Evolutionary conservation across 306 rosid species (phyloP).

Genomic region (Albizia julibrissin): DNA sequence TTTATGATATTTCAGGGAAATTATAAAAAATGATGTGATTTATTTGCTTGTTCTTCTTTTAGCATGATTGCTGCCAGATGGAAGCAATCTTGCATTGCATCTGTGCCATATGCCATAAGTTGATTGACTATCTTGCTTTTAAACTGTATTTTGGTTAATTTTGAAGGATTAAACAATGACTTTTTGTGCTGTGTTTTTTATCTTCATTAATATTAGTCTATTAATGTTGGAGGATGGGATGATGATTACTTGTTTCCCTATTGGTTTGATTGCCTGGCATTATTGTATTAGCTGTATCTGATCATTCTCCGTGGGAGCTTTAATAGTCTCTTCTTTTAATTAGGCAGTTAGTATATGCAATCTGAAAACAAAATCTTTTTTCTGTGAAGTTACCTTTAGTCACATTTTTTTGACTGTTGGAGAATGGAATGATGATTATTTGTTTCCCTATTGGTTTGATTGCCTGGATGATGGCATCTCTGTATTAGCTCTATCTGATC

Average conservation of each 20-base stretch:
- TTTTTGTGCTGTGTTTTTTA: neutral
- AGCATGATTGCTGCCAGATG: slow-evolving; percentile 40
- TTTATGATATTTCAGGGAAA: neutral
- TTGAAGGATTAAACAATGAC: neutral
- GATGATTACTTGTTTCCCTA: slow-evolving; percentile 37
- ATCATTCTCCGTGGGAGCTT: neutral
- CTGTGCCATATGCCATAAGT: neutral
- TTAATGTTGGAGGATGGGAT: slow-evolving; percentile 34
- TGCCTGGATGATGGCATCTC: slow-evolving; percentile 39
- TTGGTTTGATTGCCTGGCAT: slow-evolving; percentile 48
- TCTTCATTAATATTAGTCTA: neutral
- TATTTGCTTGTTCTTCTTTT: slow-evolving; percentile 32
- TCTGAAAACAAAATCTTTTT: neutral
- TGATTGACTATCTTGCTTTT: neutral
- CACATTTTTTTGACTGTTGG: neutral
- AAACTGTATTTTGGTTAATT: neutral
- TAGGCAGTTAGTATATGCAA: neutral
- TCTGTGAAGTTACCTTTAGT: neutral
- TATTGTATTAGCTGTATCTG: slow-evolving; percentile 42
- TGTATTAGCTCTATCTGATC: slow-evolving; percentile 39
- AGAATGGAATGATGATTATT: slow-evolving; percentile 27
- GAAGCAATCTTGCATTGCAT: neutral
- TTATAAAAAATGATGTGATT: neutral
- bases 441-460: slow-evolving; percentile 50
- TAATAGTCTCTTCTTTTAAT: neutral